Evolutionary conservation across 345 rosid species (phyloP).

Genomic region (Pseudoturritis turrita): DNA sequence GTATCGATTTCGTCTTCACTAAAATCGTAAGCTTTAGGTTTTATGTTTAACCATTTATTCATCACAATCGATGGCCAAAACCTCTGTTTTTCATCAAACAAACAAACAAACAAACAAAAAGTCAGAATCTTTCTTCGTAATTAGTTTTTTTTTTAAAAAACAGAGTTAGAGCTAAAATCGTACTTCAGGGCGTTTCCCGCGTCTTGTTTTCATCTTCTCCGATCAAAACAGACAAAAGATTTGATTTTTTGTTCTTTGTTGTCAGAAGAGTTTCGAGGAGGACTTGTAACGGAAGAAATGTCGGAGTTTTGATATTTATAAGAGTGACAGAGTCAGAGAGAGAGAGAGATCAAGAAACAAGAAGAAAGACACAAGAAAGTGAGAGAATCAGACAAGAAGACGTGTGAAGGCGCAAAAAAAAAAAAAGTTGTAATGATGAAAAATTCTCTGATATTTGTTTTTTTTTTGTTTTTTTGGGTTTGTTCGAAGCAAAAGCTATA

Average conservation of each 20-base stretch:
- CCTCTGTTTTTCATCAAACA: conserved; percentile 37
- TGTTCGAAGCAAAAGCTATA: conserved; percentile 37
- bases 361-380: conserved; percentile 12
- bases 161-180: background rate
- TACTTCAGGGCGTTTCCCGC: conserved; percentile 79
- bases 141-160: too few species aligned
- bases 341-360: conserved; percentile 19
- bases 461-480: conserved; percentile 30
- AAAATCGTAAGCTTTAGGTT: conserved; percentile 75
- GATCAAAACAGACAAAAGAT: conserved; percentile 2
- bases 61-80: conserved; percentile 94
- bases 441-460: conserved; percentile 33
- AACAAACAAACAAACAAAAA: background rate
- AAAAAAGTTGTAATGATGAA: conserved; percentile 21
- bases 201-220: conserved; percentile 46
- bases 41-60: conserved; percentile 96
- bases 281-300: conserved; percentile 24
- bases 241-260: background rate
- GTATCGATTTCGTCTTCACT: conserved; percentile 95
- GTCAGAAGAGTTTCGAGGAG: conserved; percentile 12
- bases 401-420: conserved; percentile 19
- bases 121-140: conserved; percentile 1
- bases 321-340: conserved; percentile 18
- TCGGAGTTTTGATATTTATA: conserved; percentile 38
- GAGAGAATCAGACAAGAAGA: conserved; percentile 30